Evolutionary conservation across 176 grass and related monocot genomes (phyloP), one percentile per base, ranked within the genome.

Genomic region (Luzula sylvatica): DNA sequence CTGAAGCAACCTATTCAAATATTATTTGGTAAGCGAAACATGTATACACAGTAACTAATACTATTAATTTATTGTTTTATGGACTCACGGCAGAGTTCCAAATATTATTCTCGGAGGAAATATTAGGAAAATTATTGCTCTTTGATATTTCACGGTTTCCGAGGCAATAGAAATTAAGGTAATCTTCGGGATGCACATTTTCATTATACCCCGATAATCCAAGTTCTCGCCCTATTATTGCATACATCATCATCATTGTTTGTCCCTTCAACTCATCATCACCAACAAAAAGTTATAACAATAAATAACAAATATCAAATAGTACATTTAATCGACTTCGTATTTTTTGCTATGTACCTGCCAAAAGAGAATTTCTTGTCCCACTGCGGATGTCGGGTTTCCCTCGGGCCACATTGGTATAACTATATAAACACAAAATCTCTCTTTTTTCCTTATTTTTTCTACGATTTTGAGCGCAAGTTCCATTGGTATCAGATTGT

Each of bases 361-460:
- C 81, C 92, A 89, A 80, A 80, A 96, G 25, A 96, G 81, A 42
- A 89, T 96, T 57, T 96, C 81, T 65, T 96, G 85, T 74, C 86
- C 77, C 20, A 77, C 68, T 61, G 81, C 48, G 47, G 73, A 64
- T 42, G 77, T 86, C 13, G 92, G 85, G 29, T 72, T 73, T 15
- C 92, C 92, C 55, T 96, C 81, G 42, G 92, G 92, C 92, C 85
- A 96, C 85, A 96, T 82, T 65, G 92, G 92, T 78, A 89, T 82
- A 27, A 96, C 61, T 58, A 96, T 63, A 30, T 96, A 96, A 17
- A 77, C 85, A 60, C 77, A 58, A 45, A 96, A 96, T 26, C 9
- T 35, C 30, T 35, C 29, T 32, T 32, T 8, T 32, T 32, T 32
- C 8, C 29, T 32, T 32, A 4, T 32, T 8, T 32, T 32, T 32